Percentiles rank a stretch among this genome's conserved stretches.
These are phyloP conservation scores for Coemansia sp. DNA, from an alignment of 192 early-diverging fungal genomes.

Conservation along the genomic window DNA sequence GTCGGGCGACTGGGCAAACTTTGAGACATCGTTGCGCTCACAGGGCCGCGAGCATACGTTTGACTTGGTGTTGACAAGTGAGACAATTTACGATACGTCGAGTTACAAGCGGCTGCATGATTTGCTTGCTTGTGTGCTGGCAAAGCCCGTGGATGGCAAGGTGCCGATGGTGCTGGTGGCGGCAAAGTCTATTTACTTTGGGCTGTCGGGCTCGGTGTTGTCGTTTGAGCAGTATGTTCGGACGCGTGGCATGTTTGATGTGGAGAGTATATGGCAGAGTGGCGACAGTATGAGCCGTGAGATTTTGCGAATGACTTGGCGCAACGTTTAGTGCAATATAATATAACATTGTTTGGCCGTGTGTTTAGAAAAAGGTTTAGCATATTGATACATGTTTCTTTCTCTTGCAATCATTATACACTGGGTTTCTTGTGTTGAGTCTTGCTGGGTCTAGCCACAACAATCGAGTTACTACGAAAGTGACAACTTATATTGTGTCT, in stretches of 20 bases:
- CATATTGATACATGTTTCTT: too few relatives aligned
- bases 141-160: conserved; percentile 33
- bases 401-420: too few relatives aligned
- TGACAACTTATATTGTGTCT: too few relatives aligned
- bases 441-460: too few relatives aligned
- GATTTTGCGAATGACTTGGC: conserved; percentile 65
- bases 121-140: conserved; percentile 52
- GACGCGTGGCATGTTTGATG: conserved; percentile 54
- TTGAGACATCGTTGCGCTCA: conserved; percentile 49
- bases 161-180: conserved; percentile 63
- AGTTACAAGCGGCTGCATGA: conserved; percentile 63
- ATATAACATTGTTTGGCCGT: too few relatives aligned
- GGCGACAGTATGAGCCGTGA: conserved; percentile 67
- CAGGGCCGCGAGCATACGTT: conserved; percentile 59
- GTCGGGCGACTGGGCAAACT: conserved; percentile 66
- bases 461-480: too few relatives aligned
- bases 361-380: too few relatives aligned
- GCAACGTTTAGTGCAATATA: neutral
- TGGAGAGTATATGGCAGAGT: conserved; percentile 62
- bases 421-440: too few relatives aligned
- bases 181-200: conserved; percentile 94
- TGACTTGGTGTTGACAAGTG: conserved; percentile 71
- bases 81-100: conserved; percentile 72
- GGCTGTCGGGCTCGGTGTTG: conserved; percentile 81
- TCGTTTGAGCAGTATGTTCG: conserved; percentile 69